Evolutionary conservation across 2,329 filamentous ascomycete species (phyloP), one percentile per base, ranked within the genome.

Genomic region (Nannizziopsis barbatae): DNA sequence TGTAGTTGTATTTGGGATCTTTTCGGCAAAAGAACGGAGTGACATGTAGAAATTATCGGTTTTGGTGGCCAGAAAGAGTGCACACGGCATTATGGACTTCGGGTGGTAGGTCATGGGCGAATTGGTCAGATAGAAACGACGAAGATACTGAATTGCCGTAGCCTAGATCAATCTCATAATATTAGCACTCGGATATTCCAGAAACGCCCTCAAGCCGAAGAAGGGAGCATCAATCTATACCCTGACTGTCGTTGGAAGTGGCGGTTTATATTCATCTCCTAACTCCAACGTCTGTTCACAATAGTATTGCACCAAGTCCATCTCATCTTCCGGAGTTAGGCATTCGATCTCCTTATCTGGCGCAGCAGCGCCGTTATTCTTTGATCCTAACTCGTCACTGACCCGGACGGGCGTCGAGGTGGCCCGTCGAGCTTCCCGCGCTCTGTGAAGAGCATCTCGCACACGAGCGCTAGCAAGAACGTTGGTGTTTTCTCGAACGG

Each of bases 31-130:
- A 43, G 74, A 70, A 1, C 71, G 69, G 20, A 81, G 70, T 7
- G 80, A 77, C 52, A 82, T 79, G 64, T 90, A 89, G 63, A 81
- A 79, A 52, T 86, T 86, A 61, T 98, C 90, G 3, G 87, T 86
- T 69, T 98, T 98, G 59, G 83, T 88, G 8, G 88, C 88, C 55
- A 98, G 85, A 72, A 93, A 96, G 47, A 98, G 76, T 32, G 85
- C 86, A 27, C 88, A 92, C 62, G 89, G 86, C 63, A 94, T 81
- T 56, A 96, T 84, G 54, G 87, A 82, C 53, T 86, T 84, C 0
- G 89, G 90, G 53, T 90, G 86, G 63, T 98, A 96, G 27, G 89
- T 95, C 86, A 96, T 95, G 60, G 89, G 80, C 36, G 86, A 93
- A 68, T 96, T 95, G 60, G 85, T 90, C 33, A 95, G 77, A 71